Percentiles rank a stretch among this genome's conserved stretches.
Conservation (phyloP, 2,329 filamentous ascomycete species). For the Arthroderma sp. region DNA sequence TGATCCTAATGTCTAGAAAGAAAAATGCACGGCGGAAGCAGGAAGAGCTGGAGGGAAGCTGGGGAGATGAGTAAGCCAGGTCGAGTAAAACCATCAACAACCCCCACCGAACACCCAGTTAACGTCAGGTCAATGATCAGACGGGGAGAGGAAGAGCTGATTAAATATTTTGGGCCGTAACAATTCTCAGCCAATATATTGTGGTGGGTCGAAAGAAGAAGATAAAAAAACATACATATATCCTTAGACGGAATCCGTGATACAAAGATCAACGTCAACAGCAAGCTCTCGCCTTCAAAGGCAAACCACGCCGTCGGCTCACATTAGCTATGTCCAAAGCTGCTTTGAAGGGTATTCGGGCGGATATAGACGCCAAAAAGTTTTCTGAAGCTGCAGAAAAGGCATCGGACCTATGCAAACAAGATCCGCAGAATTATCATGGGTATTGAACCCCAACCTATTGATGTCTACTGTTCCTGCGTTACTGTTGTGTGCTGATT, state of each 20-base stretch:
- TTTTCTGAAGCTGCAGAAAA: conserved; percentile 63
- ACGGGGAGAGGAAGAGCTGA: no score
- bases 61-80: no score
- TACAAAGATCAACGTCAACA: background rate
- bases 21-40: no score
- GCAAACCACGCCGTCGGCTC: background rate
- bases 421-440: conserved; percentile 69
- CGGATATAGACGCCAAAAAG: conserved; percentile 63
- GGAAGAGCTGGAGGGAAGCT: no score
- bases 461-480: background rate
- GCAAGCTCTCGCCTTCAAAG: background rate
- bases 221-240: background rate
- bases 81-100: no score
- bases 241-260: background rate
- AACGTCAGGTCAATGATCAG: no score
- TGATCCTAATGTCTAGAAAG: no score
- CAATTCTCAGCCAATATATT: no score
- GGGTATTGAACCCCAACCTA: conserved; percentile 40
- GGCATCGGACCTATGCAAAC: conserved; percentile 54
- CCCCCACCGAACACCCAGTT: no score
- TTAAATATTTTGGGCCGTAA: no score
- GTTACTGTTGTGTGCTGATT: conserved; percentile 4
- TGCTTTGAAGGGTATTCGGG: conserved; percentile 66
- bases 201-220: no score
- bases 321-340: conserved; percentile 41